Percentiles rank a stretch among this genome's conserved stretches.
Evolutionary conservation across 148 eudicot genomes (phyloP).

Genomic region (Gaultheria prostrata): DNA sequence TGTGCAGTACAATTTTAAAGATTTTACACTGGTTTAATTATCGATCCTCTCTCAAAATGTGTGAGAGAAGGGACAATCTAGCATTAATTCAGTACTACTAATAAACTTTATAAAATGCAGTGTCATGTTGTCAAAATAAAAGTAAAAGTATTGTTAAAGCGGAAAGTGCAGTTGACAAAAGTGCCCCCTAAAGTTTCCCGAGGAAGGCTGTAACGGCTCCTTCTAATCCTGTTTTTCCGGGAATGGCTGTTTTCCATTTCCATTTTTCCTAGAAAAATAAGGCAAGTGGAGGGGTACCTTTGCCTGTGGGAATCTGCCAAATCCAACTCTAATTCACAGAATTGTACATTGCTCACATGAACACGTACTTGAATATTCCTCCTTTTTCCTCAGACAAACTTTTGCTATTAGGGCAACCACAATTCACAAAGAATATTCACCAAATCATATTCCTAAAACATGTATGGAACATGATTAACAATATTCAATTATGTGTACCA

Average conservation of each 20-base stretch:
- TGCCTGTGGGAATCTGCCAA: background rate
- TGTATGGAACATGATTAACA: no score
- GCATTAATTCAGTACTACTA: no score
- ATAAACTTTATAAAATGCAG: no score
- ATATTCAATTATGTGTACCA: no score
- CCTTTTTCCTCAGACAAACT: background rate
- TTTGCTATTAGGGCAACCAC: background rate
- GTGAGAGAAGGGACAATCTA: no score
- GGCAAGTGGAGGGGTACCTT: background rate
- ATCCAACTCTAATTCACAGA: no score
- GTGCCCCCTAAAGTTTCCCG: constrained; percentile 16
- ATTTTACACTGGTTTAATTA: no score
- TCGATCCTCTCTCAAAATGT: no score
- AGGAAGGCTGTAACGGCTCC: constrained; percentile 19
- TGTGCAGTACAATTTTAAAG: no score
- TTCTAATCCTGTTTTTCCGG: constrained; percentile 16
- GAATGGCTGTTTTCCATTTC: background rate
- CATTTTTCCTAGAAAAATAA: no score
- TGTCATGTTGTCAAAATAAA: no score
- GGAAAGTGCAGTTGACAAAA: constrained; percentile 13
- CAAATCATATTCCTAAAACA: background rate
- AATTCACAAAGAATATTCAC: background rate
- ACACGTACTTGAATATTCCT: background rate
- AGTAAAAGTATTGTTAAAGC: no score
- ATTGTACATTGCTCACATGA: background rate